Base-by-base conservation (phyloP, 148 eudicot species). In the Limonium bicolor region DNA sequence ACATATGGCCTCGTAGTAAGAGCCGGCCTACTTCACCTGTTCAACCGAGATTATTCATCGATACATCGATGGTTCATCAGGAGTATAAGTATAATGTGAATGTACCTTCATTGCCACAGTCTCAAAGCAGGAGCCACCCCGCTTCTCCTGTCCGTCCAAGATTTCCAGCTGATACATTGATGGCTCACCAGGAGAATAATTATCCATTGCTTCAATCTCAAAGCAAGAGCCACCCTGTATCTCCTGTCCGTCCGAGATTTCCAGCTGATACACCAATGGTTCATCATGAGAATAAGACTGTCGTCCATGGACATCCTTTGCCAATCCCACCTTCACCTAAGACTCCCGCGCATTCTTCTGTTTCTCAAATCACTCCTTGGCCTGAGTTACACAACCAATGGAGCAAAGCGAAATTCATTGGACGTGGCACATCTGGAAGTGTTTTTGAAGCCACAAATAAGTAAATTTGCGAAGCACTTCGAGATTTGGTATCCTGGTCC, bases 301-400 rank as follows among this genome's bases (percentile, higher is more conserved):
- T 26, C 46, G 51, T 50, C 30, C 51, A 28, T 58, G 73, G 56
- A 11, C 94, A 88, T 47, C 95, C 87, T 16, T 70, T 88, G 55
- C 97, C 95, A 49, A 92, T 61, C 57, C 97, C 97, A 57, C 94
- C 96, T n/a, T n/a, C n/a, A n/a, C n/a, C n/a, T n/a, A n/a, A n/a
- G n/a, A n/a, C n/a, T n/a, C n/a, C n/a, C n/a, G n/a, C n/a, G n/a
- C n/a, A n/a, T n/a, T n/a, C n/a, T 42, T 32, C 50, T 62, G 12
- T 14, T 23, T 13, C 30, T 13, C 48, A 43, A n/a, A 41, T 53
- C 32, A 11, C 68, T 12, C 7, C 58, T 50, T 63, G 48, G 52
- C 68, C 48, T 0, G 77, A 65, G 20, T n/a, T 18, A 17, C 31
- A 20, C 71, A 43, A 62, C 46, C 81, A 84, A 45, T 90, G 97